Conservation (phyloP, 2,329 filamentous ascomycete species). For the Alternaria sp. region DNA sequence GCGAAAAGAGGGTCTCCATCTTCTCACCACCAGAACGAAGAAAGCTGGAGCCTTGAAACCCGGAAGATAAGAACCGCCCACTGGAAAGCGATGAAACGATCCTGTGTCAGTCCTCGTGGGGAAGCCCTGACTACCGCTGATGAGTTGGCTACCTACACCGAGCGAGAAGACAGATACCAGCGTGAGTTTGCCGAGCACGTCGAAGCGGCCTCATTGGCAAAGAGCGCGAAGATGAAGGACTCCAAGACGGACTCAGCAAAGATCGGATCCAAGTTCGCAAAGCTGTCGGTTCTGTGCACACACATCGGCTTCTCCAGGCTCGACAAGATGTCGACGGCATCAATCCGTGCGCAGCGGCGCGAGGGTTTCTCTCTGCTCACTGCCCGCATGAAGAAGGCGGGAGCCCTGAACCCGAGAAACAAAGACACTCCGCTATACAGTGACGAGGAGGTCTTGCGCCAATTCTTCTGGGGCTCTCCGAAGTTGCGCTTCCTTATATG, state of each 20-base stretch:
- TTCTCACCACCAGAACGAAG: background rate
- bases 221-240: no score
- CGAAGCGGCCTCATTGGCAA: no score
- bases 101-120: background rate
- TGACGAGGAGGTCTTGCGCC: background rate
- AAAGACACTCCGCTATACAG: background rate
- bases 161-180: no score
- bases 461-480: background rate
- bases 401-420: background rate
- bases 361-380: background rate
- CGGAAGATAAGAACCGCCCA: background rate
- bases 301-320: background rate
- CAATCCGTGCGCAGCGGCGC: background rate
- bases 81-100: background rate
- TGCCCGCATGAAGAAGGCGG: background rate
- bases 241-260: no score
- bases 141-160: no score
- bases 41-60: background rate
- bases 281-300: background rate
- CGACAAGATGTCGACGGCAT: background rate
- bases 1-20: background rate
- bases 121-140: no score
- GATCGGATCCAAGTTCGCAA: background rate
- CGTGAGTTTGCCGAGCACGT: no score
- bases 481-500: no score